Evolutionary conservation across 2,329 filamentous ascomycete genomes (phyloP), one percentile per base, ranked within the genome.

Genomic region (Hymenotorrendiella dingleyae): DNA sequence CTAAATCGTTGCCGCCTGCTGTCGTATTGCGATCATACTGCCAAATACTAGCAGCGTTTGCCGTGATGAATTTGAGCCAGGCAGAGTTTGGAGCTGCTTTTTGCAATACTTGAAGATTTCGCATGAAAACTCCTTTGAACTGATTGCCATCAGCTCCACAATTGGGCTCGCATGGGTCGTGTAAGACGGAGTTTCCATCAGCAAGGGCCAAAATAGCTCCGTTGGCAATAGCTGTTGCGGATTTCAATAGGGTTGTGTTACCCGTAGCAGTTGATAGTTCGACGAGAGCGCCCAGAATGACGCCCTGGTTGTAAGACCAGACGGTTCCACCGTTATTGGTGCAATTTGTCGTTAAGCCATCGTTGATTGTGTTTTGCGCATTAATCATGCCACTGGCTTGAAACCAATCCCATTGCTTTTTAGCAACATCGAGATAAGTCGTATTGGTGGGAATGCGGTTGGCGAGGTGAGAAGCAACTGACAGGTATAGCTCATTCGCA

Each of bases 91-190:
- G 73, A 2, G 70, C 70, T 2, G 63, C 73, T 1, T 36, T 42
- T 11, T 59, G 56, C 17, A 87, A 62, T 36, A 73, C 69, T 33
- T 70, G 68, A 12, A 87, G 62, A 56, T 86, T 85, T 19, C 81
- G 72, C 36, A 79, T 70, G 53, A 86, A 86, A 22, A 86, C 68
- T 3, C 84, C 84, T 62, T 88, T 88, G 70, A 88, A 88, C 53
- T 85, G 79, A 20, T 74, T 68, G 1, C 70, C 75, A 47, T 80
- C 74, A n/a, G 56, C 62, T 3, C 56, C 57, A 21, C 57, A 60
- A 4, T 71, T 69, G 1, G 56, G 55, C 52, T 80, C 76, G 50
- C 76, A 80, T 6, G 58, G 49, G 43, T 80, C 77, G 48, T 69
- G 70, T 3, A 82, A 63, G n/a, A 80, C 64, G 12, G 68, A 68